These are phyloP conservation scores for Diaporthe ilicicola DNA, from an alignment of 2,329 filamentous ascomycete species.

Conservation along the genomic window DNA sequence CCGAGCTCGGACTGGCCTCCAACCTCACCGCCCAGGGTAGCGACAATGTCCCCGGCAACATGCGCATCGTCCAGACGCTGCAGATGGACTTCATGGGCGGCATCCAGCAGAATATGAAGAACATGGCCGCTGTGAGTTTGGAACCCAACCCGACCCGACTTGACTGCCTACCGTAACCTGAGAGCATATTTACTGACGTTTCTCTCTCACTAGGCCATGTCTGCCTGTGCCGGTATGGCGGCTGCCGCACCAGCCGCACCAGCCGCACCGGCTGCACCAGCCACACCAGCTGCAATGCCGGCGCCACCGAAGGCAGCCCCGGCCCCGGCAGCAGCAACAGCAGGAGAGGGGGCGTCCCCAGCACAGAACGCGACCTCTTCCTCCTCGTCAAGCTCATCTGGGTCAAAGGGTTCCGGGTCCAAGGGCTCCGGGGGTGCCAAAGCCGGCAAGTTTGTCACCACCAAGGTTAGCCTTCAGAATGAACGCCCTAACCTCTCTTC, in stretches of 20 bases:
- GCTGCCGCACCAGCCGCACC: neutral
- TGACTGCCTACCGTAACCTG: neutral
- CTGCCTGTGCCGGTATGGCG: constrained; percentile 6
- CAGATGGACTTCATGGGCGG: constrained; percentile 35
- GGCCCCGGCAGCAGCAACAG: neutral
- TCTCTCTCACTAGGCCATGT: constrained; percentile 1
- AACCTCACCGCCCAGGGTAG: constrained; percentile 27
- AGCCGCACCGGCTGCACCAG: neutral
- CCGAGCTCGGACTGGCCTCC: constrained; percentile 28
- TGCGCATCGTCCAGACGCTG: constrained; percentile 28
- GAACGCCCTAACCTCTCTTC: constrained; percentile 9
- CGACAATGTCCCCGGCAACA: constrained; percentile 31
- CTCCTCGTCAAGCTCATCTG: neutral
- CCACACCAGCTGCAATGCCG: neutral
- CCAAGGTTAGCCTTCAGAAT: neutral
- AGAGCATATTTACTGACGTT: neutral
- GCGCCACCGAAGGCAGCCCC: neutral
- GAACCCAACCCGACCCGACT: neutral
- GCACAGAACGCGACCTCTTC: neutral
- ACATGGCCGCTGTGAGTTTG: constrained; percentile 33
- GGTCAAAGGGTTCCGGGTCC: neutral
- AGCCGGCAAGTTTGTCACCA: constrained; percentile 5
- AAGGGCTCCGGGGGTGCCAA: constrained; percentile 1
- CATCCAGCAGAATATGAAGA: constrained; percentile 36
- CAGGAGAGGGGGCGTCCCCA: neutral